Evolutionary conservation across 768 basidiomycete species (phyloP).

Genomic region (Candolleomyces aberdarensis): DNA sequence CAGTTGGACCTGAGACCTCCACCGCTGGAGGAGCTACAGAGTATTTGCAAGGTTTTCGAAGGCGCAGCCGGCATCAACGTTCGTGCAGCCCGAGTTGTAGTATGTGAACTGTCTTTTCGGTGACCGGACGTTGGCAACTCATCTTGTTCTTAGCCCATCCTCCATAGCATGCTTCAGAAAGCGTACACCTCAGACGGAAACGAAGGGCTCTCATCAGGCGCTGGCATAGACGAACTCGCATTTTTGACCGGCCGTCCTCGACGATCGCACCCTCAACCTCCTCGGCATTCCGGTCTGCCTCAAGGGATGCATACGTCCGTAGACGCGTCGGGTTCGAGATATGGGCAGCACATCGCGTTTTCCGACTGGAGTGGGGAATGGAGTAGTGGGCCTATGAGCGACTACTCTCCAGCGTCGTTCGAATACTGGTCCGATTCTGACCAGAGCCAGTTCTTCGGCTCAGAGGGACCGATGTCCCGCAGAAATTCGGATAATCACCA

Average conservation of each 20-base stretch:
- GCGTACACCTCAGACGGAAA: neutral
- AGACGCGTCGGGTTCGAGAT: no score
- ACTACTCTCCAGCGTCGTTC: no score
- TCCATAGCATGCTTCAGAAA: neutral
- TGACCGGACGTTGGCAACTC: neutral
- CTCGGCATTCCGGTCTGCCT: no score
- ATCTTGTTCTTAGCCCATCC: neutral
- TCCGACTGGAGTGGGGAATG: no score
- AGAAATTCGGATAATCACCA: no score
- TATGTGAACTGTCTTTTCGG: constrained; percentile 17
- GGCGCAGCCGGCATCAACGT: constrained; percentile 42
- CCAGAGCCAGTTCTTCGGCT: no score
- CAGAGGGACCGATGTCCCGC: no score
- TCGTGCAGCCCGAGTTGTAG: constrained; percentile 49
- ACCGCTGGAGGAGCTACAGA: constrained; percentile 44
- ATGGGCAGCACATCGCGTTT: no score
- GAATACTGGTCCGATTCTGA: no score
- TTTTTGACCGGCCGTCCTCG: constrained; percentile 15
- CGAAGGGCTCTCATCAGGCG: neutral
- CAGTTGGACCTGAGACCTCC: constrained; percentile 43
- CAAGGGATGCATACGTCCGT: no score
- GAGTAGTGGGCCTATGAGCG: no score
- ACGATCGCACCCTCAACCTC: neutral
- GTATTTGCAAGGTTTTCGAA: constrained; percentile 42
- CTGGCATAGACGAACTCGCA: constrained; percentile 24